Evolutionary conservation across 2,329 filamentous ascomycete genomes (phyloP).

Genomic region (Exserohilum rostratum): DNA sequence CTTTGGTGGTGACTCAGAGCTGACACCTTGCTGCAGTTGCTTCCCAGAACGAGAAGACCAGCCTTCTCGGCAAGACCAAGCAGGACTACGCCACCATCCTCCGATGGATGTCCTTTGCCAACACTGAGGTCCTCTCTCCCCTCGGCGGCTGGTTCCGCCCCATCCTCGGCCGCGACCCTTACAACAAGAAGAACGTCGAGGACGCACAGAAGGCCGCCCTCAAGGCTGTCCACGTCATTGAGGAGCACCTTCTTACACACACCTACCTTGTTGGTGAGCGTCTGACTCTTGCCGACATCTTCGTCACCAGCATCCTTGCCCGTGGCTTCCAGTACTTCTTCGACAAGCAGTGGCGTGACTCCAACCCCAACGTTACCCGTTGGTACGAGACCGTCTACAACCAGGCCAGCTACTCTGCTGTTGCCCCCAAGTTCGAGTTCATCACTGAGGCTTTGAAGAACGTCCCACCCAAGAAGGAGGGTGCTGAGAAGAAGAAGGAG

Average conservation of each 20-base stretch:
- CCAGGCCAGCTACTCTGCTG: constrained; percentile 87
- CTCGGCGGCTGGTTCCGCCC: constrained; percentile 85
- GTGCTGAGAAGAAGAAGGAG: constrained; percentile 74
- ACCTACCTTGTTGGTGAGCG: constrained; percentile 98
- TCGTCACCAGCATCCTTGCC: constrained; percentile 76
- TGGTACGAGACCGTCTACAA: constrained; percentile 96
- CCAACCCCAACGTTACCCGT: constrained; percentile 84
- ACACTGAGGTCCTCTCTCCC: constrained; percentile 77
- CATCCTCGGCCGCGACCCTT: constrained; percentile 77
- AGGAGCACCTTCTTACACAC: constrained; percentile 88
- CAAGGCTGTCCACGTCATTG: constrained; percentile 74
- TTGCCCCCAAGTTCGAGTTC: constrained; percentile 76
- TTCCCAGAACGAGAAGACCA: constrained; percentile 99
- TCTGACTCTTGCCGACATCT: constrained; percentile 94
- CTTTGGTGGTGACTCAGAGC: constrained; percentile 34
- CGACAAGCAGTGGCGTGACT: constrained; percentile 83
- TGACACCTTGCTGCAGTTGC: constrained; percentile 68
- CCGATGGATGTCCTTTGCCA: constrained; percentile 97
- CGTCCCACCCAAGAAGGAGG: constrained; percentile 73
- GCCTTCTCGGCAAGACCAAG: constrained; percentile 99
- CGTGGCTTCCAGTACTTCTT: constrained; percentile 95
- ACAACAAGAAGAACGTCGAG: constrained; percentile 98
- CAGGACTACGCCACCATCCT: constrained; percentile 99
- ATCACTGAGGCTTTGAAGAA: constrained; percentile 81
- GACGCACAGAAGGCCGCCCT: constrained; percentile 72